A percentile compares a stretch with the other conserved stretches of the same genome.
Conservation (phyloP, 805 yeast genomes). For the Pichia cephalocereana region DNA sequence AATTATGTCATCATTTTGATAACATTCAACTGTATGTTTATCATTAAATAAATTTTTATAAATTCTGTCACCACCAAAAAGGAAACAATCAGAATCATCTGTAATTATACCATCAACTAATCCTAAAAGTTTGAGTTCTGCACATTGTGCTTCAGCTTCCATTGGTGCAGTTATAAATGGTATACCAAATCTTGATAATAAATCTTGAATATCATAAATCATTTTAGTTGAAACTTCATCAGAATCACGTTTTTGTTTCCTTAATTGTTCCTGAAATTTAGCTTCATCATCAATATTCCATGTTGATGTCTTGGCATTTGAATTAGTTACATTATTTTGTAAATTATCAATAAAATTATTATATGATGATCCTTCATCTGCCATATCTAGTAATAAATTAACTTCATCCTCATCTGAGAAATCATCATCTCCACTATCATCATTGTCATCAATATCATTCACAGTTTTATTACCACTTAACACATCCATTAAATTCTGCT, state of each 20-base stretch:
- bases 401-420: slow-evolving; percentile 76
- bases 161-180: slow-evolving; percentile 95
- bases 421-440: slow-evolving; percentile 38
- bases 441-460: too few species aligned
- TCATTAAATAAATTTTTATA: slow-evolving; percentile 94
- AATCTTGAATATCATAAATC: slow-evolving; percentile 86
- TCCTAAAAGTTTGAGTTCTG: slow-evolving; percentile 55
- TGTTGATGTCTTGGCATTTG: background rate
- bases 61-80: slow-evolving; percentile 79
- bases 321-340: slow-evolving; percentile 14
- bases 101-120: slow-evolving; percentile 93
- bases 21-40: slow-evolving; percentile 84
- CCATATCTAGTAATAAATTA: slow-evolving; percentile 49
- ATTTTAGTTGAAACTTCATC: slow-evolving; percentile 83
- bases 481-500: too few species aligned
- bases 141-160: slow-evolving; percentile 99
- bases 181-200: slow-evolving; percentile 79
- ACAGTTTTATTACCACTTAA: too few species aligned
- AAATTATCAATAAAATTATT: slow-evolving; percentile 42
- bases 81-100: slow-evolving; percentile 93
- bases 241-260: slow-evolving; percentile 71
- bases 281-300: slow-evolving; percentile 35
- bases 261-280: slow-evolving; percentile 49
- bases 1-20: slow-evolving; percentile 49
- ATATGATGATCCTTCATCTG: slow-evolving; percentile 66